A percentile compares a stretch with the other conserved stretches of the same genome.
phyloP scores from a whole-genome alignment of 352 stramenopile species.

The Thraustotheca clavata region DNA sequence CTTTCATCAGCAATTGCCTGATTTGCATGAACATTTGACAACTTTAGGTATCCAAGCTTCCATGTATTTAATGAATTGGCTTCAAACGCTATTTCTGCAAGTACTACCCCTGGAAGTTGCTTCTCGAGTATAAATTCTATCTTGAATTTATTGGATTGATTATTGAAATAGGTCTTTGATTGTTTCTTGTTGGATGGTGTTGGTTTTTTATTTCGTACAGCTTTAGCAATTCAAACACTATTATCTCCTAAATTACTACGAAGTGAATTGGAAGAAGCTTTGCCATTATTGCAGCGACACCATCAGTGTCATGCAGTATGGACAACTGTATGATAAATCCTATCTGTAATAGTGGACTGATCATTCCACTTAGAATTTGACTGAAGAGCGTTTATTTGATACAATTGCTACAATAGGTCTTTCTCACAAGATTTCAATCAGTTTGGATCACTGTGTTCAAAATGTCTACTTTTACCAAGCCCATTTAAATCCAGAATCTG shows the following conservation, averaged over 20 bases:
- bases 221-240: constrained; percentile 74
- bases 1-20: constrained; percentile 37
- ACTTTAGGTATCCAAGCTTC: constrained; percentile 51
- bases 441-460: constrained; percentile 66
- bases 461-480: constrained; percentile 79
- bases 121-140: constrained; percentile 30
- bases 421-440: constrained; percentile 54
- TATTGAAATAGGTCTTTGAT: constrained; percentile 35
- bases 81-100: constrained; percentile 81
- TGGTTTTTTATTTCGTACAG: constrained; percentile 70
- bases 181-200: constrained; percentile 82
- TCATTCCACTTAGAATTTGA: constrained; percentile 27
- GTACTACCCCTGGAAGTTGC: constrained; percentile 71
- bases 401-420: constrained; percentile 52
- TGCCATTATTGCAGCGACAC: constrained; percentile 67
- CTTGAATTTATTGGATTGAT: background rate
- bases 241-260: constrained; percentile 41
- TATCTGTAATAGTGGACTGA: background rate
- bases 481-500: background rate
- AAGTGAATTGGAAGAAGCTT: constrained; percentile 60
- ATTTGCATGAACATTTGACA: constrained; percentile 43
- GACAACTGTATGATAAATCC: constrained; percentile 23
- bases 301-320: constrained; percentile 53
- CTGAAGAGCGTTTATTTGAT: constrained; percentile 63
- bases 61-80: constrained; percentile 86